Base-by-base conservation (phyloP, 192 early-diverging fungal genomes). In the Coemansia brasiliensis region DNA sequence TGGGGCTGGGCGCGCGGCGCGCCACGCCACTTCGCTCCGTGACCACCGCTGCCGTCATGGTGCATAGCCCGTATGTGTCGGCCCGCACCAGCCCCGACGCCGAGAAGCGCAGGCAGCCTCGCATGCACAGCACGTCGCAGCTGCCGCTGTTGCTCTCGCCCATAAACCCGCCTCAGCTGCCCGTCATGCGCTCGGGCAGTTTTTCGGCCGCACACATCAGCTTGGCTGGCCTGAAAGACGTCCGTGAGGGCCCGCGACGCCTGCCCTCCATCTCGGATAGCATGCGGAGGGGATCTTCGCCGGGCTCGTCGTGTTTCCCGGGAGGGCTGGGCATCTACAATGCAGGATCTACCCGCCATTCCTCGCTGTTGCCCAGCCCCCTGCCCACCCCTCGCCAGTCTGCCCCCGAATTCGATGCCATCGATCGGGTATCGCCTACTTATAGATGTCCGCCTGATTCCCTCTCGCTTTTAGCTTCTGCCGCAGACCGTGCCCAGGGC, bases 101-200 rank as follows among this genome's bases (percentile, higher is more conserved):
- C 37, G 22, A 32, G 0, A 41, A 38, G 5, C 52, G 42, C 21
- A 17, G 22, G 22, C 37, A 52, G 42, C 43, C 44, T 15, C 52
- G 52, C 25, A 44, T 55, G 29, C 29, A 41, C 37, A 52, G 40
- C 35, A 16, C 58, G 29, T 55, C 51, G 45, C 56, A 54, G 26
- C 43, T 72, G 74, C 74, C 75, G 20, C 58, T 79, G 54, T 51
- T 79, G 2, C 61, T 79, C 38, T 79, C 75, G 61, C 75, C 75
- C 10, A 37, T 79, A n/a, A 64, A 55, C 25, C 39, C 48, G 22
- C 40, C 59, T 12, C 21, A 17, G 20, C 37, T 32, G 35, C 44
- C 44, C 12, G 22, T 50, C 3, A 9, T 9, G 27, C 59, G 59
- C 18, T 32, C 59, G 12, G 40, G 65, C 44, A 54, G 57, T 52